Evolutionary conservation across 1,139 yeast genomes (phyloP), one percentile per base, ranked within the genome.

Genomic region (Saccharomyces hybrid): DNA sequence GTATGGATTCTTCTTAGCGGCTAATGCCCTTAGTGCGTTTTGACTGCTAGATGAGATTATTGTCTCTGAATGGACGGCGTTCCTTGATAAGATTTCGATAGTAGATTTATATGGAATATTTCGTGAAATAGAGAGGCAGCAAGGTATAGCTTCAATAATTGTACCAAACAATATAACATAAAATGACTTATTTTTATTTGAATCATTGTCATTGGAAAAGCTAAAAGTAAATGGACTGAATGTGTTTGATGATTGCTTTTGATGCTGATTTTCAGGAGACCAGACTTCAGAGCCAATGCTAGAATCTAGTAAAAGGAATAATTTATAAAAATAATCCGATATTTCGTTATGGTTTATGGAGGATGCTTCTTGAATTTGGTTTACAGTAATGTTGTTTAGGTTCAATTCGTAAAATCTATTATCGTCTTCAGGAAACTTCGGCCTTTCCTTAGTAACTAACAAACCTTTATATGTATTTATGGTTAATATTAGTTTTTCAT

Each of bases 401-500:
- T 65, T 63, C 4, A 65, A 54, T 26, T 65, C 67, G 48, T 66
- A 68, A 46, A 67, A 72, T 52, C 83, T 70, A 3, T 75, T 73
- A 48, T 82, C 84, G 60, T 80, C 84, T 8, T 84, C 82, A 0
- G 97, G 97, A 69, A 88, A 91, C 2, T 75, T 76, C 0, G 97
- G 96, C 58, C 82, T 77, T 34, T 78, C 79, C 1, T 81, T 72
- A 59, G 89, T 96, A 56, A 80, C 78, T 38, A 93, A 72, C 34
- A 90, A 80, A 14, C 82, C 78, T 52, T 86, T 76, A 66, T 88
- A 93, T 4, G 96, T 77, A 55, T 82, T 81, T 16, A 89, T 78
- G 1, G 88, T 84, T 9, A 93, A 70, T 1, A 86, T 78, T 54
- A 89, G 71, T 56, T 84, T 81, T 64, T 90, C 98, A 8, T 89